phyloP scores from a whole-genome alignment of 1,284 basidiomycete genomes.

The Porodaedalea pini region DNA sequence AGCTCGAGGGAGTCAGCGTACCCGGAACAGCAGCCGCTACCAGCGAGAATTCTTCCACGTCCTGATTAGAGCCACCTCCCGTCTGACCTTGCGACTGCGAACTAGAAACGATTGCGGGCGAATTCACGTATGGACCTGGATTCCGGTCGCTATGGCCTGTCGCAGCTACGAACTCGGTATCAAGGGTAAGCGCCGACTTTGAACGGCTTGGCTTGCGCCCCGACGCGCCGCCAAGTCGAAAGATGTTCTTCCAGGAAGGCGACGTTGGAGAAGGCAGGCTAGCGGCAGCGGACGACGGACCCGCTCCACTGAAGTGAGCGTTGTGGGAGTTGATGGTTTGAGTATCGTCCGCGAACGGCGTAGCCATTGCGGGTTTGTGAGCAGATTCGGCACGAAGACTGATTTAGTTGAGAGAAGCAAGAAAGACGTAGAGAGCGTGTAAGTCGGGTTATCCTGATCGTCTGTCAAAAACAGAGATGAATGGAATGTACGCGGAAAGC shows the following conservation, averaged over 20 bases:
- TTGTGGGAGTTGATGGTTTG: conserved; percentile 1
- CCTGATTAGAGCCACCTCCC: not conserved
- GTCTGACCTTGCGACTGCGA: conserved; percentile 2
- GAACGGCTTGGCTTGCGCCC: conserved; percentile 16
- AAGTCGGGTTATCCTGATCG: conserved; percentile 2
- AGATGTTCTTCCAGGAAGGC: conserved; percentile 21
- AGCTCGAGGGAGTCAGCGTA: conserved; percentile 18
- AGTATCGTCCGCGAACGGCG: conserved; percentile 6
- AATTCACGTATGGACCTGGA: not conserved
- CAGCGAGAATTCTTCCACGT: conserved; percentile 7
- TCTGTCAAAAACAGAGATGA: not conserved
- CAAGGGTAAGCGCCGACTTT: conserved; percentile 20
- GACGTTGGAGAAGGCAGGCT: conserved; percentile 20
- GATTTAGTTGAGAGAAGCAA: conserved; percentile 4
- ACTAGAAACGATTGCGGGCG: not conserved
- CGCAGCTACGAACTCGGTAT: conserved; percentile 17
- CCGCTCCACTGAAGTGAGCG: conserved; percentile 11
- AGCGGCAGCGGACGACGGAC: conserved; percentile 10
- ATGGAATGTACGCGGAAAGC: not conserved
- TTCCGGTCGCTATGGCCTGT: not conserved
- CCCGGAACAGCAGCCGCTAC: conserved; percentile 1
- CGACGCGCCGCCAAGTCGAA: conserved; percentile 15
- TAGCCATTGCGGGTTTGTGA: not conserved
- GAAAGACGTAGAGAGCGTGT: conserved; percentile 1
- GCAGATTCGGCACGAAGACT: conserved; percentile 1